Evolutionary conservation across 257 asterid genomes (phyloP), one percentile per base, ranked within the genome.

Genomic region (Apocynum venetum): DNA sequence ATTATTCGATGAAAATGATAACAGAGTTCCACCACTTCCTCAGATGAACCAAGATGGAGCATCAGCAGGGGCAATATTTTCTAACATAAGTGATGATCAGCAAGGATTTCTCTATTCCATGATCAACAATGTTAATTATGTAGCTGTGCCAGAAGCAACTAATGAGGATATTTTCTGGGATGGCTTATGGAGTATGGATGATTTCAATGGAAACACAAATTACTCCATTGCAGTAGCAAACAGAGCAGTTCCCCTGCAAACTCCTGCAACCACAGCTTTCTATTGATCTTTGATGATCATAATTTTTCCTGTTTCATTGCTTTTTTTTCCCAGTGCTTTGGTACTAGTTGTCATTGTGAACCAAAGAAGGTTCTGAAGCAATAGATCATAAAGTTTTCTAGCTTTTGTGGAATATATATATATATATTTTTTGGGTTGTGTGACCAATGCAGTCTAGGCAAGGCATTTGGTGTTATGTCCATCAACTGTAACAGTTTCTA

Each of bases 131-230:
- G 19, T 56, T 56, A 81, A 83, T 56, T 84, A 79, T 15, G 71
- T 82, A 64, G 25, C 84, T 7, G 77, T 72, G 71, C 84, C 89
- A 3, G 87, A 84, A 76, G 71, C 81, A 48, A 78, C 82, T 4
- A 84, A 76, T 60, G 91, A 91, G 77, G 97, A 82, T 77, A 65
- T 67, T 8, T 78, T 81, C 59, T 93, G 96, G 93, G 92, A 87
- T 77, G 84, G 91, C 13, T 72, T 91, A 63, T 93, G 97, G 97
- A 91, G 87, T 83, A 49, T 91, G 83, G 96, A 90, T 82, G 93
- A 87, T 77, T 61, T 82, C 52, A 83, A 82, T 67, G 88, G 92
- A 8, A 88, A 76, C 74, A 59, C 76, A 7, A 79, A 53, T 72
- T 76, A 74, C 77, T 19, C 79, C 8, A 73, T 73, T 55, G 71